Base-by-base conservation (phyloP, 2,329 filamentous ascomycete genomes). In the Raffaelea albimanens region DNA sequence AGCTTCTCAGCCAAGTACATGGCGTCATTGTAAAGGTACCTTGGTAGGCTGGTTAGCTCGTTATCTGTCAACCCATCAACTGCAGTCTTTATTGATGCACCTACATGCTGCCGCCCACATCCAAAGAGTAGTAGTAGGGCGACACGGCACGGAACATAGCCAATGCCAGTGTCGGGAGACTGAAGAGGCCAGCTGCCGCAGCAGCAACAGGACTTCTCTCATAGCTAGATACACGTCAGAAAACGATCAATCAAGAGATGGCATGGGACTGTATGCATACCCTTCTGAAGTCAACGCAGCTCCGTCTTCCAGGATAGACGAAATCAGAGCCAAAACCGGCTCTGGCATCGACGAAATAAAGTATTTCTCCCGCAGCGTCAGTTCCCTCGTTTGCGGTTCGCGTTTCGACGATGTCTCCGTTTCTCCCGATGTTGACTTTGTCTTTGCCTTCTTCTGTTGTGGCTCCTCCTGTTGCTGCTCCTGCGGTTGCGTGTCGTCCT, bases 261-360 rank as follows among this genome's bases (percentile, higher is more conserved):
- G 25, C 7, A 29, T n/a, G n/a, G n/a, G n/a, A n/a, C n/a, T 16
- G 31, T 34, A 10, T 34, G 9, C 39, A 19, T 65, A 69, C 70
- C 66, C 62, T 53, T 76, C 64, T 38, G 71, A 59, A 21, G 78
- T 78, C 42, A 91, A 66, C 1, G 69, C 71, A 10, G 77, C 75
- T 1, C 72, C 80, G 53, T 85, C 81, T 50, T 82, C 75, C 52
- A 77, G 62, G 23, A 83, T 73, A 13, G 69, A 59, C 20, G 71
- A 68, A 45, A 91, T 79, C 23, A 87, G 72, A 18, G 78, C 72
- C 19, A 90, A 71, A 13, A 97, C 80, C 4, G 82, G 78, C 51
- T 88, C 83, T 1, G 93, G 91, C 62, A 96, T 84, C 2, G 85
- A 85, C 0, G 91, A 96, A 45, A 95, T 85, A 50, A 82, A 86